Evolutionary conservation across 306 rosid species (phyloP).

Genomic region (Dalbergia cochinchinensis): DNA sequence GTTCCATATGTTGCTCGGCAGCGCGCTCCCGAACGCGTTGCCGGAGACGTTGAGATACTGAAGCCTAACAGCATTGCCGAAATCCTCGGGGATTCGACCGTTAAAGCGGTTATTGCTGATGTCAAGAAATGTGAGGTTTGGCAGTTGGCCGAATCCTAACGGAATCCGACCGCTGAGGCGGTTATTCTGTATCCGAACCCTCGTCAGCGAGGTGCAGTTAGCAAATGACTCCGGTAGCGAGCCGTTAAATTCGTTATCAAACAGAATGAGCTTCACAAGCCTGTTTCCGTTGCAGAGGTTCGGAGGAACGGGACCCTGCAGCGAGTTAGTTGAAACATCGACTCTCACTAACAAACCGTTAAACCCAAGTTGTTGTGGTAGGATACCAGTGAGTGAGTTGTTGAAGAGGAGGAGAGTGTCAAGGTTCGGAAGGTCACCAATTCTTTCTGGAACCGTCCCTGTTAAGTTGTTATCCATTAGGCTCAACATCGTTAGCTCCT

Average conservation of each 20-base stretch:
- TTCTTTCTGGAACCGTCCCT: constrained; percentile 71
- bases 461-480: constrained; percentile 69
- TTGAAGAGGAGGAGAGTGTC: constrained; percentile 65
- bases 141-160: constrained; percentile 60
- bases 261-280: constrained; percentile 69
- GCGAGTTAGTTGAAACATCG: constrained; percentile 81
- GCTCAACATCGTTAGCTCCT: constrained; percentile 57
- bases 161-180: constrained; percentile 75
- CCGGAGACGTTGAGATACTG: constrained; percentile 76
- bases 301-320: constrained; percentile 79
- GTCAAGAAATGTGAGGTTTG: constrained; percentile 72
- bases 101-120: constrained; percentile 75
- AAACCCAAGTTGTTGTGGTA: constrained; percentile 75
- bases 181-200: constrained; percentile 83
- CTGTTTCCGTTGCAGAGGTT: constrained; percentile 69
- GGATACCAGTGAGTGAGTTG: constrained; percentile 76
- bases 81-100: constrained; percentile 70
- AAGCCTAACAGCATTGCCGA: constrained; percentile 67
- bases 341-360: constrained; percentile 59
- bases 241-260: constrained; percentile 57
- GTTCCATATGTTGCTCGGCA: constrained; percentile 77
- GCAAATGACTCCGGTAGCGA: constrained; percentile 60
- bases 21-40: constrained; percentile 56
- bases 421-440: constrained; percentile 78
- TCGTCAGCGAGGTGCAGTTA: constrained; percentile 64